These are phyloP conservation scores for Schwanniomyces vanrijiae DNA, from an alignment of 805 yeast species.

Conservation along the genomic window DNA sequence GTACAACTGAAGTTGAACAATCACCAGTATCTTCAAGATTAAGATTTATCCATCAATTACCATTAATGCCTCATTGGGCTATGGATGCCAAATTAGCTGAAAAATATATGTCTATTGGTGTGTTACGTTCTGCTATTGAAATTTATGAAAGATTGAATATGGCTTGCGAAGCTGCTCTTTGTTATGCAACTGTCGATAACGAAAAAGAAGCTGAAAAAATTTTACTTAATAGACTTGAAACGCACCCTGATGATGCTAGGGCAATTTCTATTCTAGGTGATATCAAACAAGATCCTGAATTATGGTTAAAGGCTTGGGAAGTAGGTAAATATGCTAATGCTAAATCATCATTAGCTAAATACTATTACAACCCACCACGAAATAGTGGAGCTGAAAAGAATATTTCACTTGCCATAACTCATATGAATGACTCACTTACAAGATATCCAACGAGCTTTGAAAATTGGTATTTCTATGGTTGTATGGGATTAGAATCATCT, in stretches of 20 bases:
- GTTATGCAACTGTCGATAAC: constrained; percentile 84
- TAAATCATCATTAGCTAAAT: constrained; percentile 76
- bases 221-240: constrained; percentile 50
- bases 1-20: constrained; percentile 22
- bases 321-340: constrained; percentile 82
- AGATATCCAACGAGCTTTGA: constrained; percentile 73
- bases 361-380: constrained; percentile 64
- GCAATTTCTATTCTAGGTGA: constrained; percentile 86
- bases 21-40: constrained; percentile 50
- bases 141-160: constrained; percentile 78
- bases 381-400: constrained; percentile 53
- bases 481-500: constrained; percentile 74
- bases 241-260: constrained; percentile 74
- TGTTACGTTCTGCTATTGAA: constrained; percentile 82
- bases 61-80: constrained; percentile 80
- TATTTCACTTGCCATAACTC: constrained; percentile 53
- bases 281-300: constrained; percentile 66
- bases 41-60: constrained; percentile 69
- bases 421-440: constrained; percentile 71
- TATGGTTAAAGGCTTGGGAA: constrained; percentile 89
- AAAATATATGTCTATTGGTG: constrained; percentile 81
- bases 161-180: constrained; percentile 82
- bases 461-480: constrained; percentile 92
- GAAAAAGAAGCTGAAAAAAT: constrained; percentile 64
- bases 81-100: constrained; percentile 84